Base-by-base conservation (phyloP, 345 rosid genomes). In the Murraya koenigii region DNA sequence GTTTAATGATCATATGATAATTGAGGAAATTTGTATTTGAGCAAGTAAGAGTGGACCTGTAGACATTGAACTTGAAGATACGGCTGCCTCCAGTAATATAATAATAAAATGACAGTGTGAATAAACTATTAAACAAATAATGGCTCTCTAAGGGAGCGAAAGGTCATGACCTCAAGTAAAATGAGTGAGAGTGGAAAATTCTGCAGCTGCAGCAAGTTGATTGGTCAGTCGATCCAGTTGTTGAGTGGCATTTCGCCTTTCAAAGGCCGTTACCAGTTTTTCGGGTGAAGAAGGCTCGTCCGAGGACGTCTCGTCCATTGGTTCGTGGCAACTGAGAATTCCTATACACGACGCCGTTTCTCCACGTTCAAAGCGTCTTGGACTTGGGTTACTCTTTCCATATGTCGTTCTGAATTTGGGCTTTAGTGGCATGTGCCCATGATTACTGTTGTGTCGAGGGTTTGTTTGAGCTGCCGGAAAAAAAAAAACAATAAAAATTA, bases 131-230 rank as follows among this genome's bases (percentile, higher is more conserved):
- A 72, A 23, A 47, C 66, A n/a, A 63, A 41, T 1, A 14, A 32
- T 81, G 92, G 84, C 94, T 87, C 80, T 81, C 81, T 38, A 47
- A 74, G 61, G 54, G 71, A 44, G 44, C 84, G 77, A 84, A 86
- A 61, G 77, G 89, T 28, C 85, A 66, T n/a, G 63, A 49, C 54
- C 47, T 56, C 39, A 63, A 60, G 47, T 26, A 25, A 30, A n/a
- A 26, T 17, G 61, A 23, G 17, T 35, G 33, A 66, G 36, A 8
- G n/a, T 52, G 32, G 55, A 33, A 4, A 13, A 20, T 0, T 32
- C 30, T 10, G 62, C 1, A 71, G 67, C 77, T 71, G 41, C 35
- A 0, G 8, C 54, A 23, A 47, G 30, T 36, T 28, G 76, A 63
- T 44, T 54, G 44, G 59, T 17, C 71, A 28, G 41, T 30, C 41